These are phyloP conservation scores for Solanum clarkiae DNA, from an alignment of 257 asterid genomes.

Conservation along the genomic window DNA sequence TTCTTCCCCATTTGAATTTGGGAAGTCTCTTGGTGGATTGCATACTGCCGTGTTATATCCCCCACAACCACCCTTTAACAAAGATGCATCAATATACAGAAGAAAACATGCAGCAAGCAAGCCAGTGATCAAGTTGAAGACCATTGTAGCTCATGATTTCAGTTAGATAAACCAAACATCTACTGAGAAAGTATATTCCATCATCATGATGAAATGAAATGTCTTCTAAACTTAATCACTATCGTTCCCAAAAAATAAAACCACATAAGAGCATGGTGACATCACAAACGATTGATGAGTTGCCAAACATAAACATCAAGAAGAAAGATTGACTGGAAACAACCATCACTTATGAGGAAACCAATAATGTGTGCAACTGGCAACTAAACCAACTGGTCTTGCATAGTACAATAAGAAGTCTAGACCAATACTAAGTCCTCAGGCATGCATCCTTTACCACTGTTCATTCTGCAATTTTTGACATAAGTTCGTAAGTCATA, in stretches of 20 bases:
- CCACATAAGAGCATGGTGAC: not conserved
- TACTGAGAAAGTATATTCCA: not conserved
- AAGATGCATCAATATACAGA: too few relatives aligned
- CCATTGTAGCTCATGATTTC: too few relatives aligned
- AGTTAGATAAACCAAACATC: not conserved
- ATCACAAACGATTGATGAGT: not conserved
- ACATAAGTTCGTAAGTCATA: too few relatives aligned
- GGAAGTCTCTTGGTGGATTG: too few relatives aligned
- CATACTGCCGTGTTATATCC: too few relatives aligned
- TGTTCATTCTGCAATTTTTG: conserved; percentile 10
- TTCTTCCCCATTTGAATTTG: too few relatives aligned
- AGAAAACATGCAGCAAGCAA: too few relatives aligned
- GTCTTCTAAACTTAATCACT: not conserved
- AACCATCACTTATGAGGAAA: not conserved
- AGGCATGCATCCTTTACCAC: not conserved
- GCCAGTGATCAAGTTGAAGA: too few relatives aligned
- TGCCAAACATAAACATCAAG: not conserved
- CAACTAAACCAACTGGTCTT: too few relatives aligned
- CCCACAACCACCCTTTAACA: too few relatives aligned
- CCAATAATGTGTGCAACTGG: not conserved
- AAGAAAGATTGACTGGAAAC: not conserved
- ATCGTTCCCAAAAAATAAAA: not conserved
- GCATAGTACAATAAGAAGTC: too few relatives aligned
- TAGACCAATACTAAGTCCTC: not conserved
- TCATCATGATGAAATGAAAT: too few relatives aligned